These are phyloP conservation scores for Ustilago lituana DNA, from an alignment of 1,284 basidiomycete species.

Conservation along the genomic window DNA sequence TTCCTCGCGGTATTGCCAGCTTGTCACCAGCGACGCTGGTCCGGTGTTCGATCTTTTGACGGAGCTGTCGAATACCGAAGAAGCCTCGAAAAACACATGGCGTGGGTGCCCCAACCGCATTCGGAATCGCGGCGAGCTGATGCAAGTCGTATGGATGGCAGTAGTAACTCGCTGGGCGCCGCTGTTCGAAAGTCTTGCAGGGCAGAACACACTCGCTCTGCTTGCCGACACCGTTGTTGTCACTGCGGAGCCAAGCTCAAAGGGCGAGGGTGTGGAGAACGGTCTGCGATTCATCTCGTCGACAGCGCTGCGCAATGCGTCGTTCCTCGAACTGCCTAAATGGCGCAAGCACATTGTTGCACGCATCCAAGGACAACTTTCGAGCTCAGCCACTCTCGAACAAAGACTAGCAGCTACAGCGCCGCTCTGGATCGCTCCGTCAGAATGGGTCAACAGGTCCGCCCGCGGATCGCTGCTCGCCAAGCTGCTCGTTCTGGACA, in stretches of 20 bases:
- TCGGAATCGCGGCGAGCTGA: constrained; percentile 3
- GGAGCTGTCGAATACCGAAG: background rate
- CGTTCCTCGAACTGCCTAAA: constrained; percentile 49
- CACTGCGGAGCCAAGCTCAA: constrained; percentile 2
- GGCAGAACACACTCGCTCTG: background rate
- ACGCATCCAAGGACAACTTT: constrained; percentile 4
- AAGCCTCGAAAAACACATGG: constrained; percentile 3
- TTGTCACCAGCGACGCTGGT: constrained; percentile 4
- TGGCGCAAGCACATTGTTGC: constrained; percentile 40
- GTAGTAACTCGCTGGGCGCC: constrained; percentile 43
- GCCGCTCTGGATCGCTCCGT: constrained; percentile 18
- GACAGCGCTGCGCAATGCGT: constrained; percentile 30
- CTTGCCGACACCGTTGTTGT: constrained; percentile 19
- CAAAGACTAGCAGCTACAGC: constrained; percentile 14
- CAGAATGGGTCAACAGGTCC: constrained; percentile 33
- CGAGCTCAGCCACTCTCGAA: constrained; percentile 1
- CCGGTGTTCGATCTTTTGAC: constrained; percentile 7
- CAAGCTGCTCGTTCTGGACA: constrained; percentile 27
- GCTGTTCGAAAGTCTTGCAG: constrained; percentile 32
- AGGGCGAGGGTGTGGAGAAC: background rate
- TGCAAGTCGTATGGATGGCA: constrained; percentile 48
- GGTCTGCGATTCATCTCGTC: constrained; percentile 20
- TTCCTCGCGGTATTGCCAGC: constrained; percentile 26
- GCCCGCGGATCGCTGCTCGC: constrained; percentile 19
- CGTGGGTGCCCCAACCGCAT: constrained; percentile 13